Evolutionary conservation across 768 basidiomycete species (phyloP).

Genomic region (Lanmaoa rubissima): DNA sequence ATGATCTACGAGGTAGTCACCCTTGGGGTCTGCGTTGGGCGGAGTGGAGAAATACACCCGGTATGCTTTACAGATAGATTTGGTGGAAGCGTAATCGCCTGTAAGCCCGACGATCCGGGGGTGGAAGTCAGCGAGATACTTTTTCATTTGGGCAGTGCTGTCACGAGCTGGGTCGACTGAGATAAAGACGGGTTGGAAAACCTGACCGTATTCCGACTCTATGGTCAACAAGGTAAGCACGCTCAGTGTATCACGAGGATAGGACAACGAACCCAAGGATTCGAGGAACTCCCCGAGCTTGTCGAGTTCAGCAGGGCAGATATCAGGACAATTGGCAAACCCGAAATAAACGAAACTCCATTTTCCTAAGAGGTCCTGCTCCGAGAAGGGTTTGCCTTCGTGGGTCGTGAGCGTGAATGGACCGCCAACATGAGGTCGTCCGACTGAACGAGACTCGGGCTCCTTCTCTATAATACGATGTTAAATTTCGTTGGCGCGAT

Average conservation of each 20-base stretch:
- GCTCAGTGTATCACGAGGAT: neutral
- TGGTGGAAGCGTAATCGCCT: constrained; percentile 81
- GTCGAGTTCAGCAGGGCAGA: constrained; percentile 97
- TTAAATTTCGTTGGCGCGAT: neutral
- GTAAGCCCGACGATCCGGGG: constrained; percentile 85
- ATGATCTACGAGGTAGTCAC: constrained; percentile 97
- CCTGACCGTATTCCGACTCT: constrained; percentile 68
- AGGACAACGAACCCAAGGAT: constrained; percentile 54
- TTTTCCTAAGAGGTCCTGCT: constrained; percentile 81
- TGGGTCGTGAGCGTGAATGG: constrained; percentile 78
- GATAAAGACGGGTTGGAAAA: constrained; percentile 90
- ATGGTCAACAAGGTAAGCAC: constrained; percentile 14
- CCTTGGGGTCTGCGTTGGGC: constrained; percentile 78
- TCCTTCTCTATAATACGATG: constrained; percentile 58
- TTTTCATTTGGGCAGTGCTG: constrained; percentile 53
- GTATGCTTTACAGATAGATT: constrained; percentile 90
- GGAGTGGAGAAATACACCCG: constrained; percentile 98
- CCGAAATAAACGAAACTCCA: constrained; percentile 96
- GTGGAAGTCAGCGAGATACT: constrained; percentile 85
- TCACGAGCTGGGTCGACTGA: constrained; percentile 97
- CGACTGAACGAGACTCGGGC: constrained; percentile 67
- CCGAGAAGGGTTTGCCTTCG: constrained; percentile 68
- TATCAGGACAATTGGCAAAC: constrained; percentile 99
- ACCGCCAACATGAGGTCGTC: constrained; percentile 87
- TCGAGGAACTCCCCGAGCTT: constrained; percentile 83